Evolutionary conservation across 129 eudicot species (phyloP).

Genomic region (Cynara cardunculus): DNA sequence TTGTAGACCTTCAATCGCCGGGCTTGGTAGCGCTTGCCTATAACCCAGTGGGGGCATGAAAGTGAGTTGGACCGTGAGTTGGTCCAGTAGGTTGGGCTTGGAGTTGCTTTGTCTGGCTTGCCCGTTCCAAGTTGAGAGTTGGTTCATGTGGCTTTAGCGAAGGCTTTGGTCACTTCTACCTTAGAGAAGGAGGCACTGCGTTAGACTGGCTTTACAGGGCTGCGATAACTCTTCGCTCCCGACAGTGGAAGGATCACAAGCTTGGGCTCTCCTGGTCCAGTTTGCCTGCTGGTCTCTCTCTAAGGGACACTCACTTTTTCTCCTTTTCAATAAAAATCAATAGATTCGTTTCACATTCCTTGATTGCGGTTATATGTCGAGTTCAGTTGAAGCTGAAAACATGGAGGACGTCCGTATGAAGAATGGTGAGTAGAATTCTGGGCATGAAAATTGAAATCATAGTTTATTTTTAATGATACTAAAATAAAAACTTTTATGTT

Average conservation of each 20-base stretch:
- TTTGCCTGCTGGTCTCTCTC: not conserved
- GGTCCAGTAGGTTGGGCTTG: not conserved
- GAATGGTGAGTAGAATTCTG: too few relatives aligned
- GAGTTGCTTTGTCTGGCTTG: not conserved
- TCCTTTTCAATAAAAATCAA: too few relatives aligned
- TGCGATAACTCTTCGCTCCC: constrained; percentile 17
- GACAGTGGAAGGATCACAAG: constrained; percentile 2
- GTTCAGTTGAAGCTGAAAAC: too few relatives aligned
- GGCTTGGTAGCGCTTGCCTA: not conserved
- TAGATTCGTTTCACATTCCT: too few relatives aligned
- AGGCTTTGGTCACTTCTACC: not conserved
- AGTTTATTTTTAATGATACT: too few relatives aligned
- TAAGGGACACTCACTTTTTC: not conserved
- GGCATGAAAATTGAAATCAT: too few relatives aligned
- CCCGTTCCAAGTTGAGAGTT: constrained; percentile 15
- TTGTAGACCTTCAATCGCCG: not conserved
- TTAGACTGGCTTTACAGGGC: constrained; percentile 32
- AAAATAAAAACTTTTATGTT: too few relatives aligned
- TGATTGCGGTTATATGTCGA: too few relatives aligned
- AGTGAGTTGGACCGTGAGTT: not conserved
- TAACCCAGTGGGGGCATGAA: not conserved
- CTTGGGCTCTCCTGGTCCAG: not conserved
- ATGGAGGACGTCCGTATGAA: too few relatives aligned
- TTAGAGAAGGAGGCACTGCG: constrained; percentile 20
- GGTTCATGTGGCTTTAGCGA: constrained; percentile 4